These are phyloP conservation scores for Dianthus caryophyllus DNA, from an alignment of 148 eudicot genomes.

Conservation along the genomic window DNA sequence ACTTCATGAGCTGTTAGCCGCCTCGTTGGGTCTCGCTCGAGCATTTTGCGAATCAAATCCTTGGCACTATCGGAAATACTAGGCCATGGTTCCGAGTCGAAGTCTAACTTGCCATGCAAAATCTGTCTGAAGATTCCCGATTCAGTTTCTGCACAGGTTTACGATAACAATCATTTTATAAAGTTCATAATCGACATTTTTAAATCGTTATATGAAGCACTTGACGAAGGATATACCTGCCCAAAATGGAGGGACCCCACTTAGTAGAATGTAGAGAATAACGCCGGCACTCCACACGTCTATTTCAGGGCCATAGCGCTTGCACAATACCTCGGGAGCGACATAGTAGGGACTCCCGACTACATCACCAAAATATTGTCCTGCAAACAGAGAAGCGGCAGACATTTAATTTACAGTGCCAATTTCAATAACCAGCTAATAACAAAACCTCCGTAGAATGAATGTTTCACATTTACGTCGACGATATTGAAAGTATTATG, in stretches of 20 bases:
- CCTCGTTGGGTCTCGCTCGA: constrained; percentile 52
- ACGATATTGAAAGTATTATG: neutral
- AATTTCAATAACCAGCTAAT: no score
- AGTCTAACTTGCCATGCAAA: constrained; percentile 68
- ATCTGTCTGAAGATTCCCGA: constrained; percentile 72
- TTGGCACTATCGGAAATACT: constrained; percentile 64
- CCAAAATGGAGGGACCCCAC: constrained; percentile 81
- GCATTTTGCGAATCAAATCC: constrained; percentile 71
- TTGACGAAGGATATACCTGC: constrained; percentile 40
- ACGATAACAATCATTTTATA: neutral
- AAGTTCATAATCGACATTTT: neutral
- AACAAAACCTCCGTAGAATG: no score
- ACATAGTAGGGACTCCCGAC: constrained; percentile 86
- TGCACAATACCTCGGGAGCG: constrained; percentile 75
- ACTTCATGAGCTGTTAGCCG: constrained; percentile 69
- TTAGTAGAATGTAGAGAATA: constrained; percentile 65
- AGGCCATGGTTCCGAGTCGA: constrained; percentile 74
- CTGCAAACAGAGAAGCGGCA: constrained; percentile 26
- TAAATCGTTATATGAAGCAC: neutral
- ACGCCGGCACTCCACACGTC: constrained; percentile 91
- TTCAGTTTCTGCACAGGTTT: constrained; percentile 53
- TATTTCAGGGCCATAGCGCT: constrained; percentile 70
- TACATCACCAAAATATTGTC: constrained; percentile 64
- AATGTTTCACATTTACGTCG: no score
- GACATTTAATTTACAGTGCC: no score